phyloP scores from a whole-genome alignment of 2,329 filamentous ascomycete species.

The Sclerotinia trifoliorum region DNA sequence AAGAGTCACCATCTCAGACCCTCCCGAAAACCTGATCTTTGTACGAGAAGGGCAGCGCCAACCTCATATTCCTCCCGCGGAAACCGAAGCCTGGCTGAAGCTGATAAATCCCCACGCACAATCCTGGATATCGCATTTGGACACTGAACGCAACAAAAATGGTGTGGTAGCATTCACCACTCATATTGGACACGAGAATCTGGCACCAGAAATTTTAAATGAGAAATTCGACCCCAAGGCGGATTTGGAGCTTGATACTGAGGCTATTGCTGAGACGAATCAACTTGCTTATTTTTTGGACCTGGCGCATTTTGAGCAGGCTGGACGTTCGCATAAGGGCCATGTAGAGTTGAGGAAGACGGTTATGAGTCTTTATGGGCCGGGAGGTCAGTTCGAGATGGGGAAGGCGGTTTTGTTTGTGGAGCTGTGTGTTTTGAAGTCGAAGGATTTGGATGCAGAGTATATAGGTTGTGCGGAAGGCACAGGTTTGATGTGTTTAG shows the following conservation, averaged over 20 bases:
- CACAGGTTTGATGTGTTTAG: slow-evolving; percentile 43
- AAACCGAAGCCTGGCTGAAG: slow-evolving; percentile 26
- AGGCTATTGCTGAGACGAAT: slow-evolving; percentile 25
- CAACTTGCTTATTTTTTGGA: slow-evolving; percentile 32
- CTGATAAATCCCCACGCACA: slow-evolving; percentile 25
- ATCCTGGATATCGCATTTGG: slow-evolving; percentile 27
- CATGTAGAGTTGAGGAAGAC: slow-evolving; percentile 28
- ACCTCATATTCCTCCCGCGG: slow-evolving; percentile 24
- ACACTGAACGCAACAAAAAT: slow-evolving; percentile 24
- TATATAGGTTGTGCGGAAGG: slow-evolving; percentile 33
- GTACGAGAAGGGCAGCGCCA: slow-evolving; percentile 29
- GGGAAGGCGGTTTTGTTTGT: slow-evolving; percentile 26
- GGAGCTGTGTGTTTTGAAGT: slow-evolving; percentile 28
- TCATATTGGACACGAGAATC: slow-evolving; percentile 27
- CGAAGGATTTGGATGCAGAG: slow-evolving; percentile 35
- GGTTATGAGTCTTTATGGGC: slow-evolving; percentile 26
- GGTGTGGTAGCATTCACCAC: slow-evolving; percentile 27
- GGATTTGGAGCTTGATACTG: slow-evolving; percentile 4
- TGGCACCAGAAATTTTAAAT: neutral
- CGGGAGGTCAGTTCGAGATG: slow-evolving; percentile 24
- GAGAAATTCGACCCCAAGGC: neutral
- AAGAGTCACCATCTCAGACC: slow-evolving; percentile 23
- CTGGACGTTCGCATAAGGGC: slow-evolving; percentile 24
- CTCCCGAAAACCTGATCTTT: slow-evolving; percentile 29
- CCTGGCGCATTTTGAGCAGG: slow-evolving; percentile 29